A percentile compares a stretch with the other conserved stretches of the same genome.
Evolutionary conservation across 345 rosid genomes (phyloP).

Genomic region (Pistacia atlantica): DNA sequence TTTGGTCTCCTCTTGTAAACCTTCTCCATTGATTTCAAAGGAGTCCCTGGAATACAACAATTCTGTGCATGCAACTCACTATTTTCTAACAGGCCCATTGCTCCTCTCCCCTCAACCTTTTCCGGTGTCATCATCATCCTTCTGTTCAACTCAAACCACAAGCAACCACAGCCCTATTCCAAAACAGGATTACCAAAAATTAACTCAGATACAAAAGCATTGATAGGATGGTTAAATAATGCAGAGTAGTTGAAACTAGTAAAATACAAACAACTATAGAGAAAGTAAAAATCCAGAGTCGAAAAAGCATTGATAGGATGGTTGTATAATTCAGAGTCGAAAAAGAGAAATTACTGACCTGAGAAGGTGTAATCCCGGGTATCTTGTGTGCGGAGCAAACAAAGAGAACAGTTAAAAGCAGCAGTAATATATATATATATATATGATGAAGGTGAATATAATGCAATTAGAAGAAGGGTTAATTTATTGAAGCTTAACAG

Average conservation of each 20-base stretch:
- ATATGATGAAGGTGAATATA: too few relatives aligned
- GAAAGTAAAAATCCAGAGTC: not conserved
- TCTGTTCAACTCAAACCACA: too few relatives aligned
- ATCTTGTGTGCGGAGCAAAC: not conserved
- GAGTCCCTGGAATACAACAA: too few relatives aligned
- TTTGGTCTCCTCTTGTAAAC: not conserved
- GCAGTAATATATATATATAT: not conserved
- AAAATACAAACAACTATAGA: not conserved
- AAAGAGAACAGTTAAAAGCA: not conserved
- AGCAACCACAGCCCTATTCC: too few relatives aligned
- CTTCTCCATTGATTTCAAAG: not conserved
- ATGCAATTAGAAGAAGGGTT: too few relatives aligned
- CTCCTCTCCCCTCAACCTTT: not conserved
- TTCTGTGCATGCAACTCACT: not conserved
- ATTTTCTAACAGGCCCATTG: not conserved
- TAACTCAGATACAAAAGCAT: too few relatives aligned
- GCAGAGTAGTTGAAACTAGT: too few relatives aligned
- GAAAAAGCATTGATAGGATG: too few relatives aligned
- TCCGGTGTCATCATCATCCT: not conserved
- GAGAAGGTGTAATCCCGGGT: not conserved
- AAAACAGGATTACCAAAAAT: too few relatives aligned
- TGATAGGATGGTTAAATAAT: too few relatives aligned
- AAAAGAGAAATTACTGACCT: not conserved
- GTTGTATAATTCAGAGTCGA: too few relatives aligned
- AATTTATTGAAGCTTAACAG: too few relatives aligned